These are phyloP conservation scores for Citrus inodora DNA, from an alignment of 345 rosid genomes.

Conservation along the genomic window DNA sequence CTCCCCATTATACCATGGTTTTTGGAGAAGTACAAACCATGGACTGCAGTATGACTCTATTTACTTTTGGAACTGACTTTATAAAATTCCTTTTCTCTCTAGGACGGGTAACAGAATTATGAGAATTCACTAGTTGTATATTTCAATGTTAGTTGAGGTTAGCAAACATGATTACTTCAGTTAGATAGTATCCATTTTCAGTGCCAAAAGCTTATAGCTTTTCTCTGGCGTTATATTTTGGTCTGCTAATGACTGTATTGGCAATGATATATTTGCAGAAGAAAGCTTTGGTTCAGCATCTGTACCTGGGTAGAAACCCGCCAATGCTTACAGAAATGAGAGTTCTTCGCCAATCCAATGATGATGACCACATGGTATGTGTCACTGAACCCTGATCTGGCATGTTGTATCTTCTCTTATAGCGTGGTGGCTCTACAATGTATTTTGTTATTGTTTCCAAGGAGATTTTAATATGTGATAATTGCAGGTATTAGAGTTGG, in stretches of 20 bases:
- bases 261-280: conserved; percentile 46
- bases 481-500: conserved; percentile 82
- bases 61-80: neutral
- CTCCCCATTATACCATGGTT: conserved; percentile 97
- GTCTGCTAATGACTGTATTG: neutral
- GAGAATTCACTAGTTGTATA: neutral
- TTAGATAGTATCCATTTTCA: neutral
- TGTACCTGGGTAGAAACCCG: conserved; percentile 88
- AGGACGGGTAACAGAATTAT: neutral
- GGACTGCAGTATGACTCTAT: conserved; percentile 72
- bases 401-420: neutral
- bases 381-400: neutral
- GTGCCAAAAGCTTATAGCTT: neutral
- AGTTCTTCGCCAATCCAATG: conserved; percentile 53
- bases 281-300: conserved; percentile 63
- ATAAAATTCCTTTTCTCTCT: neutral
- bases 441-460: neutral
- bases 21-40: conserved; percentile 91
- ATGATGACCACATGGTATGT: conserved; percentile 88
- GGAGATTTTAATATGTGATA: conserved; percentile 16
- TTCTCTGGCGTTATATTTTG: neutral
- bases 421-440: neutral
- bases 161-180: neutral
- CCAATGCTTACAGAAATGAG: conserved; percentile 82
- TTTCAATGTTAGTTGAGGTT: neutral